Evolutionary conservation across 2,329 filamentous ascomycete genomes (phyloP).

Genomic region (Alternaria ventricosa): DNA sequence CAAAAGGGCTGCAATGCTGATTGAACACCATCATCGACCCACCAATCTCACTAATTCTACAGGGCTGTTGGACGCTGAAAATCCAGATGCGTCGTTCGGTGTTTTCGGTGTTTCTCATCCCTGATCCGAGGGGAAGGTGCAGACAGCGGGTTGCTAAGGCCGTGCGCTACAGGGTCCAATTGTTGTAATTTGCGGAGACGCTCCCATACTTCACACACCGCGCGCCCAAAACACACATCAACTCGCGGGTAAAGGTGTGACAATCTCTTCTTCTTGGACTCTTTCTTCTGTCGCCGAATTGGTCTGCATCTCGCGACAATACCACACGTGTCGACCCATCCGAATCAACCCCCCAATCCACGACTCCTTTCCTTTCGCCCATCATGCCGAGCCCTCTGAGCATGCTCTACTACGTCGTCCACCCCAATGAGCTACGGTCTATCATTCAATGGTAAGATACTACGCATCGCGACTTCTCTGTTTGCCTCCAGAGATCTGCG

Average conservation of each 20-base stretch:
- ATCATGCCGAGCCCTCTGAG: slow-evolving; percentile 53
- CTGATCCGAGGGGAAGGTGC: slow-evolving; percentile 3
- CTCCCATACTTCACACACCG: slow-evolving; percentile 1
- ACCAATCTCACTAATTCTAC: background rate
- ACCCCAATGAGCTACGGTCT: slow-evolving; percentile 78
- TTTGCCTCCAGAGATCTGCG: background rate
- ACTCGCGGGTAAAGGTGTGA: background rate
- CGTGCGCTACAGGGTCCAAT: slow-evolving; percentile 15
- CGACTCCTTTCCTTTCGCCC: slow-evolving; percentile 24
- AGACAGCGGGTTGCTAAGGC: slow-evolving; percentile 10
- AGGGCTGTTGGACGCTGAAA: background rate
- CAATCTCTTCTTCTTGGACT: background rate
- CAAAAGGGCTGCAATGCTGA: background rate
- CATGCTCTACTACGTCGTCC: slow-evolving; percentile 73
- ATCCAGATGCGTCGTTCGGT: background rate
- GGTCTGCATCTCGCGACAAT: slow-evolving; percentile 2
- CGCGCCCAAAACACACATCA: background rate
- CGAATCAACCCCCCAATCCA: slow-evolving; percentile 8
- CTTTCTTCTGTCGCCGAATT: slow-evolving; percentile 8
- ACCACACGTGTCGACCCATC: slow-evolving; percentile 4
- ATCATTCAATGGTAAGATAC: slow-evolving; percentile 84
- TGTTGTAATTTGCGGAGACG: slow-evolving; percentile 14
- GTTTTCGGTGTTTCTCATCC: slow-evolving; percentile 2
- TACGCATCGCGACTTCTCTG: background rate
- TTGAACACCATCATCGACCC: background rate